Evolutionary conservation across 2,329 filamentous ascomycete genomes (phyloP).

Genomic region (Pseudogymnoascus sp.): DNA sequence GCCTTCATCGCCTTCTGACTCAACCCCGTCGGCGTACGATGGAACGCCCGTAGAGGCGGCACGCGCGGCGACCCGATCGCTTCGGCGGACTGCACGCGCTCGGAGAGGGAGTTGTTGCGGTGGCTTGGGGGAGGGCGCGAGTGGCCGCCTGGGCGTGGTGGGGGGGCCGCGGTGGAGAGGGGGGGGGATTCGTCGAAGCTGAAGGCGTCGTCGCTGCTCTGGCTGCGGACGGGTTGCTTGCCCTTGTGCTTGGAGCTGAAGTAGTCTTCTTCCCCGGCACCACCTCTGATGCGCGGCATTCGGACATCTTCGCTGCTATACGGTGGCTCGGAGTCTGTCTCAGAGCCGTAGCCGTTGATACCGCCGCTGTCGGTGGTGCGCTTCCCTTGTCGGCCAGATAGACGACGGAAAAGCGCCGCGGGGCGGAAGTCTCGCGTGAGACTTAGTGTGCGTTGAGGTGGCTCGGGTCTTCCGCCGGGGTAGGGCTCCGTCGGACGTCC

Average conservation of each 20-base stretch:
- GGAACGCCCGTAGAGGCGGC: conserved; percentile 36
- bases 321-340: conserved; percentile 27
- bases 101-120: neutral
- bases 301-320: conserved; percentile 13
- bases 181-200: neutral
- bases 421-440: conserved; percentile 44
- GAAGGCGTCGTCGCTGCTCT: neutral
- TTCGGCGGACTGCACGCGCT: neutral
- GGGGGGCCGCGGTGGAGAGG: neutral
- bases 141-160: neutral
- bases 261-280: conserved; percentile 42
- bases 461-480: conserved; percentile 31
- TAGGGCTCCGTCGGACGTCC: conserved; percentile 23
- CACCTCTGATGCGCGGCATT: conserved; percentile 32
- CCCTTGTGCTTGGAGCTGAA: conserved; percentile 30
- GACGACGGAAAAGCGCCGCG: conserved; percentile 37
- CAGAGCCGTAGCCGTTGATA: conserved; percentile 46
- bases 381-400: conserved; percentile 31
- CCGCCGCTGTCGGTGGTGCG: conserved; percentile 40
- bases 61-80: conserved; percentile 8
- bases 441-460: conserved; percentile 51
- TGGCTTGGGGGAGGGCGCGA: neutral
- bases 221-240: neutral
- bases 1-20: conserved; percentile 50
- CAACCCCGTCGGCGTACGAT: conserved; percentile 61